These are phyloP conservation scores for Calonectria pteridis DNA, from an alignment of 2,329 filamentous ascomycete species.

Conservation along the genomic window DNA sequence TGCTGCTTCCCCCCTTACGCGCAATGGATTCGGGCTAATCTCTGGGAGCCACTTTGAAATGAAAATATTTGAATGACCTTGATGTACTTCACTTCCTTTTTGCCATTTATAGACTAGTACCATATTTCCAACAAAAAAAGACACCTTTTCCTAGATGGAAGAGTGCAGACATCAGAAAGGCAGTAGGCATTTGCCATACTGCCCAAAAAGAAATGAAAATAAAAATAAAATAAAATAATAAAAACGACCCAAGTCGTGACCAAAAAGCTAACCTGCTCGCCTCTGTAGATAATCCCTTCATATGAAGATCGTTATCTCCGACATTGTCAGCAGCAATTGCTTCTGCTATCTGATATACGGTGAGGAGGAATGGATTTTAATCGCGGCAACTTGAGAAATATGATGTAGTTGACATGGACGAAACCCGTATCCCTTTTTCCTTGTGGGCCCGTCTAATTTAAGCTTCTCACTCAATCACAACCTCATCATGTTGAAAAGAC, in stretches of 20 bases:
- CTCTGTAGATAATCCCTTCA: neutral
- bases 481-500: neutral
- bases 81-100: slow-evolving; percentile 8
- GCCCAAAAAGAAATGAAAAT: neutral
- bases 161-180: neutral
- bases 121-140: neutral
- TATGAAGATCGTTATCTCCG: neutral
- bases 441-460: neutral
- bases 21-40: neutral
- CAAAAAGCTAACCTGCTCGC: neutral
- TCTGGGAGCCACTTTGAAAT: slow-evolving; percentile 4
- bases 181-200: neutral
- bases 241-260: neutral
- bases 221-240: neutral
- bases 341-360: neutral
- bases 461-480: neutral
- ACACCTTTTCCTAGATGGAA: neutral
- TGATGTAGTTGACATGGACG: neutral
- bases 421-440: neutral
- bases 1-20: neutral
- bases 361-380: neutral
- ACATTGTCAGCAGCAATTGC: neutral
- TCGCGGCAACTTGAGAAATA: neutral
- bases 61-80: neutral
- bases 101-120: too few species aligned